Evolutionary conservation across 192 early-diverging fungal species (phyloP), one percentile per base, ranked within the genome.

Genomic region (Coemansia sp.): DNA sequence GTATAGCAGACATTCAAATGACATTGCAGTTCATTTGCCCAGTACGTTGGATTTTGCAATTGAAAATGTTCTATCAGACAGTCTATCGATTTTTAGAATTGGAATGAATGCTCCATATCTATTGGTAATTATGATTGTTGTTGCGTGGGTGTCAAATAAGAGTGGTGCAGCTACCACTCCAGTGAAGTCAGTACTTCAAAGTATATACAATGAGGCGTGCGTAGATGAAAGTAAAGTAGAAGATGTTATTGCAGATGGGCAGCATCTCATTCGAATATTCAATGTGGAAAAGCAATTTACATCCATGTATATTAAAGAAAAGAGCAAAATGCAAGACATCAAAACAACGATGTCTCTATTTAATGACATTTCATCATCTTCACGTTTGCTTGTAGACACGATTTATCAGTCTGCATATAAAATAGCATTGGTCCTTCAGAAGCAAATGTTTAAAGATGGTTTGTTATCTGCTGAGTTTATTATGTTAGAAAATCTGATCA

Each of bases 251-350:
- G 32, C 32, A 32, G 32, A 32, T 32, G 32, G 32, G 4, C 32
- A 32, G 32, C 32, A 32, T 32, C 32, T 32, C 4, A 88, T 95
- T 57, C 87, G 93, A 40, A 79, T 92, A 0, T 92, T 86, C 68
- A 70, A 75, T 26, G 85, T 72, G 1, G 84, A 86, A 45, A 21
- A 76, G 21, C 83, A 79, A 3, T 95, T 95, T 54, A 72, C 77
- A 42, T 41, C 48, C 1, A 47, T 74, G 6, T 89, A 91, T 50
- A 72, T 82, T 18, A 64, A 79, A 5, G 70, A 85, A 7, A 81
- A 85, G 10, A 87, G 93, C 71, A 74, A 88, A 8, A 88, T 89
- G 49, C 79, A 85, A 6, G 70, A 85, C 0, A 84, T 87, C 41
- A 71, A 63, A 72, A 84, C 84, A 60, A 87, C 62, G 58, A 85